Evolutionary conservation across 1,284 basidiomycete species (phyloP), one percentile per base, ranked within the genome.

Genomic region (Cryptococcus sp.): DNA sequence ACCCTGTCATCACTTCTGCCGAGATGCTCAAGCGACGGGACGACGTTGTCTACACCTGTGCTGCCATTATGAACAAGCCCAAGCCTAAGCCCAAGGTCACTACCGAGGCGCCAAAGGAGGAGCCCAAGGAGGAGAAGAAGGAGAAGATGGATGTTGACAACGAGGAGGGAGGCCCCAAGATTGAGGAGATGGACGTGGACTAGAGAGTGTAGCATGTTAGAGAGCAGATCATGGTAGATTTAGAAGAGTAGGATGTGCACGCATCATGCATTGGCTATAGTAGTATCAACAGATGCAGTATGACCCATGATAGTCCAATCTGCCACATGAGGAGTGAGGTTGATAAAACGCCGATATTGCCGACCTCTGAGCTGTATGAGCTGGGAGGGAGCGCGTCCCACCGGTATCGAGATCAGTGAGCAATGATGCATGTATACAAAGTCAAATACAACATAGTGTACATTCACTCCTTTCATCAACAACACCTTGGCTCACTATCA

Each of bases 1-100:
- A 94, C 76, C 87, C 91, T 25, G 84, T 91, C 63, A 79, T 95
- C 77, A 91, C 84, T 57, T 84, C 82, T 53, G 85, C 81, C 55
- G 91, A 96, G 76, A 88, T 95, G 66, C 75, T 82, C 78, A 92
- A 92, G 87, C 89, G 88, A 83, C 83, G 85, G 70, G 93, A 96
- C 66, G 93, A 95, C 78, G 80, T 93, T 59, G 86, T 89, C 67
- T 93, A 89, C 81, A 89, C 88, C 65, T 86, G 87, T 46, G 85
- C 86, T 34, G 89, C 89, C 34, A 92, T 93, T 77, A 81, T 93
- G 75, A 89, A 87, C 67, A 87, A 83, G 82, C 89, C 89, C 55
- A 94, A 93, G 85, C 92, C 92, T 58, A 91, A 87, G 83, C 84
- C 77, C 38, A 78, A 78, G 71, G 65, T 63, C 38, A 54, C 62